These are phyloP conservation scores for Erysimum cheiranthoides DNA, from an alignment of 345 rosid genomes.

Conservation along the genomic window DNA sequence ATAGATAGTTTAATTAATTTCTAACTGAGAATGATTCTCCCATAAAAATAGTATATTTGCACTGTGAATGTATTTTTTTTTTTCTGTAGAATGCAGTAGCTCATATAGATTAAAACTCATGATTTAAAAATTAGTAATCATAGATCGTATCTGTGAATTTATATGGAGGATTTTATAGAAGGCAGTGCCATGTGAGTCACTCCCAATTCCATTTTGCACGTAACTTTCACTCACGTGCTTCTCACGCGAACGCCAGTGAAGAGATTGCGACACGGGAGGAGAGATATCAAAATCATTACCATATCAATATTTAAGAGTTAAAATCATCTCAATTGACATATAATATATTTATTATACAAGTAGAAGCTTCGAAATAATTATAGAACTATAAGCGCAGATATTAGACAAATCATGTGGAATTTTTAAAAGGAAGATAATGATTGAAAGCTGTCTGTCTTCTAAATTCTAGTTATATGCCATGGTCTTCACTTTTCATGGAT, in stretches of 20 bases:
- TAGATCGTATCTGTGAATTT: conserved; percentile 31
- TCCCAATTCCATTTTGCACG: conserved; percentile 30
- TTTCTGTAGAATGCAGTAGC: conserved; percentile 27
- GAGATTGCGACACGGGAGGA: conserved; percentile 43
- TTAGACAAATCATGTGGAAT: conserved; percentile 39
- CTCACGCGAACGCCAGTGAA: conserved; percentile 43
- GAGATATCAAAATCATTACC: conserved; percentile 42
- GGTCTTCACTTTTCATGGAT: conserved; percentile 21
- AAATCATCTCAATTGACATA: neutral
- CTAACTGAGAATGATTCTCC: conserved; percentile 10
- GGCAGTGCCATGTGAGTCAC: conserved; percentile 44
- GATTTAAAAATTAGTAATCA: conserved; percentile 9
- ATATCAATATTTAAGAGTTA: neutral
- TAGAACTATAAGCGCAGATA: neutral
- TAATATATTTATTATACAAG: conserved; percentile 6
- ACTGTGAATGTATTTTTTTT: neutral
- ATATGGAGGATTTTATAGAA: neutral
- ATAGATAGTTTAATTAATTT: conserved; percentile 6
- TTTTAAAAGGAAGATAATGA: conserved; percentile 26
- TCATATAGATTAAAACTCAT: neutral
- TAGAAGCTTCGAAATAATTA: conserved; percentile 42
- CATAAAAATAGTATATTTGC: neutral
- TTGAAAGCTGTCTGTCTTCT: conserved; percentile 36
- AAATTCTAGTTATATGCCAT: conserved; percentile 5
- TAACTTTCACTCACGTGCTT: conserved; percentile 47